These are phyloP conservation scores for Keithomyces neogunnii DNA, from an alignment of 2,329 filamentous ascomycete genomes.

Conservation along the genomic window DNA sequence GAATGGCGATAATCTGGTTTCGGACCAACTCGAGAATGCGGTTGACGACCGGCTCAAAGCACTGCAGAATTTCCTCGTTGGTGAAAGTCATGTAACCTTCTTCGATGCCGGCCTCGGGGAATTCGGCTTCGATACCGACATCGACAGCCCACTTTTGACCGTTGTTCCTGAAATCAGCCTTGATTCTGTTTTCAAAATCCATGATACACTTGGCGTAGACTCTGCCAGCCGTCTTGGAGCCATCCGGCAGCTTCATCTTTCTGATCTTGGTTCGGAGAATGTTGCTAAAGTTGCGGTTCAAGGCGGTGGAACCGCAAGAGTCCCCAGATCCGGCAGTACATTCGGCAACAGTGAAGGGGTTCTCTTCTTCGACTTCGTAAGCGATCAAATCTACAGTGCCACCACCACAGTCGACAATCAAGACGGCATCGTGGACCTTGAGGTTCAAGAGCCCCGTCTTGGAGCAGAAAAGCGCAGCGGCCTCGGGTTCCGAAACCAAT, in stretches of 20 bases:
- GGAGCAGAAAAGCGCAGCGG: slow-evolving; percentile 93
- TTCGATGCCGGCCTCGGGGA: slow-evolving; percentile 94
- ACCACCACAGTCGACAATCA: slow-evolving; percentile 97
- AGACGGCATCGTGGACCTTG: slow-evolving; percentile 95
- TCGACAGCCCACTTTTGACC: slow-evolving; percentile 99
- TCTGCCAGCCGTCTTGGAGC: slow-evolving; percentile 92
- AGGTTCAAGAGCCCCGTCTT: slow-evolving; percentile 94
- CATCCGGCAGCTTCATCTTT: slow-evolving; percentile 98
- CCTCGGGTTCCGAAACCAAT: slow-evolving; percentile 91
- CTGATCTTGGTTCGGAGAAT: slow-evolving; percentile 95
- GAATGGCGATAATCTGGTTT: slow-evolving; percentile 98
- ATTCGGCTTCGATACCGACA: slow-evolving; percentile 96
- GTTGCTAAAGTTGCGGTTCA: slow-evolving; percentile 98
- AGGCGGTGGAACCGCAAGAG: slow-evolving; percentile 93
- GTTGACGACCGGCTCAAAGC: slow-evolving; percentile 97
- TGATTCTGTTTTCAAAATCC: slow-evolving; percentile 99
- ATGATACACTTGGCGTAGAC: slow-evolving; percentile 99
- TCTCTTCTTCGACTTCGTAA: slow-evolving; percentile 97
- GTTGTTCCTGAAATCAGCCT: slow-evolving; percentile 98
- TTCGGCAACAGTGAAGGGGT: slow-evolving; percentile 92
- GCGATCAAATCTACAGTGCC: slow-evolving; percentile 98
- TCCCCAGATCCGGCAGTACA: slow-evolving; percentile 96
- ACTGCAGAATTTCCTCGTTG: slow-evolving; percentile 97
- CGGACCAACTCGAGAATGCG: slow-evolving; percentile 90
- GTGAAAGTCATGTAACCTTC: slow-evolving; percentile 99